Evolutionary conservation across 129 eudicot genomes (phyloP).

Genomic region (Heracleum sosnowskyi): DNA sequence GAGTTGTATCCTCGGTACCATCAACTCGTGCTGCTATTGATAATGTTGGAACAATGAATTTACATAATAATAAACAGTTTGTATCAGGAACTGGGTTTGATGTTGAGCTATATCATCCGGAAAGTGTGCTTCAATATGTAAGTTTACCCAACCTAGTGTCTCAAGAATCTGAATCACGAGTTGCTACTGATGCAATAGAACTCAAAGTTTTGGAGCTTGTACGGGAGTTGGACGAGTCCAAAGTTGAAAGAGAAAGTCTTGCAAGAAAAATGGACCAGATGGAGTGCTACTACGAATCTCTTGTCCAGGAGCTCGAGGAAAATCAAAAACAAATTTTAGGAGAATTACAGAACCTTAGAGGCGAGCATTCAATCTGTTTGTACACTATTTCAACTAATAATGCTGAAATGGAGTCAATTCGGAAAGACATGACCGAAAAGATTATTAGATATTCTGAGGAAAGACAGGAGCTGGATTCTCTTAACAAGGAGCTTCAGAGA

Average conservation of each 20-base stretch:
- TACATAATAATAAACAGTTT: conserved; percentile 14
- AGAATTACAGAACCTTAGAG: conserved; percentile 68
- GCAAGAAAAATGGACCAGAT: conserved; percentile 73
- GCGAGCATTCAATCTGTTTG: conserved; percentile 66
- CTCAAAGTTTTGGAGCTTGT: conserved; percentile 50
- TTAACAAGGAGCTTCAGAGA: conserved; percentile 73
- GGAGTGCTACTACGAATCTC: conserved; percentile 93
- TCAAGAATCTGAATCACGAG: conserved; percentile 34
- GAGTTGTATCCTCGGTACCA: conserved; percentile 6
- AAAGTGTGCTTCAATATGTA: conserved; percentile 37
- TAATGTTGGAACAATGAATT: conserved; percentile 5
- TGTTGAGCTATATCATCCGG: conserved; percentile 51
- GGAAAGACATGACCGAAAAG: conserved; percentile 44
- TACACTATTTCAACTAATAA: conserved; percentile 45
- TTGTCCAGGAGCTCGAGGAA: conserved; percentile 90
- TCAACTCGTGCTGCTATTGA: conserved; percentile 14
- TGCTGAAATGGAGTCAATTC: conserved; percentile 59
- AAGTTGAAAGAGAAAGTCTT: conserved; percentile 62
- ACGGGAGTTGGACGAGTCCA: conserved; percentile 57
- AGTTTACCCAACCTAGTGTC: conserved; percentile 38
- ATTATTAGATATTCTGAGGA: conserved; percentile 42
- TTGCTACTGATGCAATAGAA: conserved; percentile 42
- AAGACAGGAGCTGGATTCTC: conserved; percentile 41
- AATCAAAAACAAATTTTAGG: conserved; percentile 75
- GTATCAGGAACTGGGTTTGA: conserved; percentile 34